phyloP scores from a whole-genome alignment of 768 basidiomycete species.

The Boletus vinaceobasis region DNA sequence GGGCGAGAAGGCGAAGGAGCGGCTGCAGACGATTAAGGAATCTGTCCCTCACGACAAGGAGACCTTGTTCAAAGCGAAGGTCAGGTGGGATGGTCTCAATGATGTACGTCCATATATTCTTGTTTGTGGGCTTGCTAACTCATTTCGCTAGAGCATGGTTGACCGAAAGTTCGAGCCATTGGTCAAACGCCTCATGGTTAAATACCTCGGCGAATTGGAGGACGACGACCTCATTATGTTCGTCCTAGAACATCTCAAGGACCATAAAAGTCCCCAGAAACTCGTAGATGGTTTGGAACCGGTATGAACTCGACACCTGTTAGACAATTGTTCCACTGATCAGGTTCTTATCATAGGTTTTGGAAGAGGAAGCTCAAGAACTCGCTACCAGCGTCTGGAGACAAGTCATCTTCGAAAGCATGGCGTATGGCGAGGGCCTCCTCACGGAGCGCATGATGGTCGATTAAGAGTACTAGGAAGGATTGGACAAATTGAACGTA shows the following conservation, averaged over 20 bases:
- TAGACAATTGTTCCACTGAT: constrained; percentile 2
- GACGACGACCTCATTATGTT: constrained; percentile 95
- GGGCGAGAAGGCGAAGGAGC: constrained; percentile 74
- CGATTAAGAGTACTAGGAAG: constrained; percentile 41
- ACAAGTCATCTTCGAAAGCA: constrained; percentile 91
- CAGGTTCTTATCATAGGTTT: constrained; percentile 50
- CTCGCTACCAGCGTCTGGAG: constrained; percentile 82
- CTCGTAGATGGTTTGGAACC: constrained; percentile 88
- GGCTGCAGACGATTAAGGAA: constrained; percentile 71
- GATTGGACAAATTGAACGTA: constrained; percentile 10
- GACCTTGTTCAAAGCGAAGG: constrained; percentile 75
- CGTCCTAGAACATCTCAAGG: constrained; percentile 87
- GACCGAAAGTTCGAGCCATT: constrained; percentile 85
- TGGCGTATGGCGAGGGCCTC: constrained; percentile 87
- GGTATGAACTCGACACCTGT: constrained; percentile 49
- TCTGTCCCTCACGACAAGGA: constrained; percentile 79
- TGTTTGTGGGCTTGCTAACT: constrained; percentile 11
- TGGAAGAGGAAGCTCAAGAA: constrained; percentile 87
- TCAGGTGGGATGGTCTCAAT: constrained; percentile 87
- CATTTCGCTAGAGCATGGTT: constrained; percentile 60
- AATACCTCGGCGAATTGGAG: constrained; percentile 87
- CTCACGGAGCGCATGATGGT: constrained; percentile 83
- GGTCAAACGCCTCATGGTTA: constrained; percentile 77
- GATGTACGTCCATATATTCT: constrained; percentile 55
- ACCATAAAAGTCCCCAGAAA: constrained; percentile 81